phyloP scores from a whole-genome alignment of 2,329 filamentous ascomycete genomes.

The Fusarium torreyae region DNA sequence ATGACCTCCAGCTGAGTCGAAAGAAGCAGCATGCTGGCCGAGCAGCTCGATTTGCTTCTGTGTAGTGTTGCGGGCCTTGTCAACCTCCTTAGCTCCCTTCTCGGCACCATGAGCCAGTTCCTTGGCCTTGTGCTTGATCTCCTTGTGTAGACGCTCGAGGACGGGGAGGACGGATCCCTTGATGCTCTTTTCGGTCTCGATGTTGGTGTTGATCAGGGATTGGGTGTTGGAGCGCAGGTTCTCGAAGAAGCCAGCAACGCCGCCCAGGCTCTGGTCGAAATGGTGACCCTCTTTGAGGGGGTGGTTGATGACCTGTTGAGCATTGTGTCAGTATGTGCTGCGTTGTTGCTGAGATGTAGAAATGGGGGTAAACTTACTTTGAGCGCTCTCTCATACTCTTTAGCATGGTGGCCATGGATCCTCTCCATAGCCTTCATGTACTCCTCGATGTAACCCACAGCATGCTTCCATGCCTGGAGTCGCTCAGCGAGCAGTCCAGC shows the following conservation, averaged over 20 bases:
- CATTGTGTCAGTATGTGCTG: slow-evolving; percentile 13
- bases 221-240: slow-evolving; percentile 95
- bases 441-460: slow-evolving; percentile 90
- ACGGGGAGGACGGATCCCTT: slow-evolving; percentile 89
- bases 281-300: slow-evolving; percentile 92
- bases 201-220: slow-evolving; percentile 88
- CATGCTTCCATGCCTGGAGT: slow-evolving; percentile 96
- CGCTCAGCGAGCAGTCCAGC: slow-evolving; percentile 88
- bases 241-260: slow-evolving; percentile 91
- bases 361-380: slow-evolving; percentile 68
- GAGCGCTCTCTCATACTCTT: slow-evolving; percentile 94
- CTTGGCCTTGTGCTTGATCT: slow-evolving; percentile 97
- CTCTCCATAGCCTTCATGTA: slow-evolving; percentile 90
- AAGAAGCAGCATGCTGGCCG: slow-evolving; percentile 85
- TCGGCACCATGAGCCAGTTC: slow-evolving; percentile 85
- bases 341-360: neutral
- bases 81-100: slow-evolving; percentile 90
- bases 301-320: slow-evolving; percentile 80
- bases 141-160: slow-evolving; percentile 91
- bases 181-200: slow-evolving; percentile 91
- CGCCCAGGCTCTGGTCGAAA: slow-evolving; percentile 91
- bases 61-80: slow-evolving; percentile 86
- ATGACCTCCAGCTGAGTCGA: slow-evolving; percentile 81
- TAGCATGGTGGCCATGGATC: slow-evolving; percentile 85
- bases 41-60: slow-evolving; percentile 98